A percentile compares a stretch with the other conserved stretches of the same genome.
Conservation (phyloP, 139 green algal species). For the Helicosporidium sp. region DNA sequence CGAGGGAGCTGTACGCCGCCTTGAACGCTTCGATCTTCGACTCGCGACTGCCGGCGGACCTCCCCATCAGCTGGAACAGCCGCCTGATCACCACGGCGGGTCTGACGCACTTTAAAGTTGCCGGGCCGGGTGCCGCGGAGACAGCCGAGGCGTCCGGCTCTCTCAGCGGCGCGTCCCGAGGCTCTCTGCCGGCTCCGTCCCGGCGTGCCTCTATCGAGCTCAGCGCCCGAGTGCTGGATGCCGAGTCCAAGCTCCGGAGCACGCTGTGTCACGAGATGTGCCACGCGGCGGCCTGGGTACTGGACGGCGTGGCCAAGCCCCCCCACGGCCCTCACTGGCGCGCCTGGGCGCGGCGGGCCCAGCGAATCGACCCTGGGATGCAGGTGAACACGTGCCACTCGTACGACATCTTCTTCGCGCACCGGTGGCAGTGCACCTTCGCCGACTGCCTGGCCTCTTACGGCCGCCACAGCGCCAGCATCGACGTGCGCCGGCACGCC, state of each 20-base stretch:
- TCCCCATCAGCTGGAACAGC: conserved; percentile 35
- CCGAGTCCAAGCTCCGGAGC: conserved; percentile 17
- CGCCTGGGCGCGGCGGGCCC: conserved; percentile 20
- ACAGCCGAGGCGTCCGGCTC: neutral
- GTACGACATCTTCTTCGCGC: conserved; percentile 24
- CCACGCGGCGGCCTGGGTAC: conserved; percentile 36
- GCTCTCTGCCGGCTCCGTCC: neutral
- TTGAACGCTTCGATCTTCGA: conserved; percentile 31
- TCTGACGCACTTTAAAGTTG: conserved; percentile 22
- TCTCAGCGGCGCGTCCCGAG: neutral
- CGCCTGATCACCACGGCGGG: conserved; percentile 36
- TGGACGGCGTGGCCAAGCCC: conserved; percentile 34
- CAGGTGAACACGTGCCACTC: conserved; percentile 38
- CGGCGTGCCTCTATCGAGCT: conserved; percentile 33
- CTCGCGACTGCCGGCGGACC: conserved; percentile 18
- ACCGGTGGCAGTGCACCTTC: conserved; percentile 30
- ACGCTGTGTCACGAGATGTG: conserved; percentile 51
- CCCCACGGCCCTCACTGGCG: conserved; percentile 38
- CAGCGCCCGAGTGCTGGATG: conserved; percentile 36
- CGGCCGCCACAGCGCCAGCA: conserved; percentile 35
- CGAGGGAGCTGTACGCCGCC: conserved; percentile 12
- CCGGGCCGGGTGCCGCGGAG: neutral
- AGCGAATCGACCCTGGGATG: conserved; percentile 16
- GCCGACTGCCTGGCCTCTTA: neutral
- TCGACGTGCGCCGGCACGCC: conserved; percentile 26